Percentiles rank a stretch among this genome's conserved stretches.
phyloP scores from a whole-genome alignment of 495 filamentous ascomycete species.

The Stereocaulon alpinum region DNA sequence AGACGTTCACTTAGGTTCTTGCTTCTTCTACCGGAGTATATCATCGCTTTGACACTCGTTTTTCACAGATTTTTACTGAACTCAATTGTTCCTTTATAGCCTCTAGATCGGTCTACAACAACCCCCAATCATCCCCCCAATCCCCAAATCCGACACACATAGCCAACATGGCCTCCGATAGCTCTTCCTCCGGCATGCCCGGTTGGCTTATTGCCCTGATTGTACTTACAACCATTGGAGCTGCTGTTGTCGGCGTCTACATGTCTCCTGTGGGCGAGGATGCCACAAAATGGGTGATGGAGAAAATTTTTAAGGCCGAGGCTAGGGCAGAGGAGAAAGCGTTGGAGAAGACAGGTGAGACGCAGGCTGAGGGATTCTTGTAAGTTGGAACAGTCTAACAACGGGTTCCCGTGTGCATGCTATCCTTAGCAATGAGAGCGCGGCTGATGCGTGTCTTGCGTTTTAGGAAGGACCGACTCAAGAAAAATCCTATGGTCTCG shows the following conservation, averaged over 20 bases:
- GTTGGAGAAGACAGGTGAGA: conserved; percentile 10
- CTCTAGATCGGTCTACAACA: not conserved
- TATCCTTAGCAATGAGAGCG: not conserved
- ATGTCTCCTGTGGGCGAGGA: conserved; percentile 13
- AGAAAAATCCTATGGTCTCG: conserved; percentile 19
- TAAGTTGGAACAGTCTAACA: not conserved
- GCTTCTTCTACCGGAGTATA: not conserved
- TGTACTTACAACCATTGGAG: not conserved
- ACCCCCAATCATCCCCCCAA: conserved; percentile 2
- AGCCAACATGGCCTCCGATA: conserved; percentile 2
- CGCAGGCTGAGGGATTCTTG: conserved; percentile 15
- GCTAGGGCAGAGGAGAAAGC: conserved; percentile 17
- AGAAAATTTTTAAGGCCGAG: conserved; percentile 18
- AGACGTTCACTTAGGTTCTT: too few relatives aligned
- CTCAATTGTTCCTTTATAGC: not conserved
- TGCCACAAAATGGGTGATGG: conserved; percentile 4
- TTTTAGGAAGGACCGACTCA: conserved; percentile 17
- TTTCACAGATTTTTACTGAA: too few relatives aligned
- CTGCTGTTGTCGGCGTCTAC: conserved; percentile 5
- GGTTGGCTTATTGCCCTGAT: not conserved
- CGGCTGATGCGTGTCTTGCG: not conserved
- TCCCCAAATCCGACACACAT: not conserved
- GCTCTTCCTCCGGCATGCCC: not conserved
- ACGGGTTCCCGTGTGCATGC: not conserved
- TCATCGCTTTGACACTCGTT: not conserved